Conservation (phyloP, 805 yeast species). For the Ogataea methanolica region DNA sequence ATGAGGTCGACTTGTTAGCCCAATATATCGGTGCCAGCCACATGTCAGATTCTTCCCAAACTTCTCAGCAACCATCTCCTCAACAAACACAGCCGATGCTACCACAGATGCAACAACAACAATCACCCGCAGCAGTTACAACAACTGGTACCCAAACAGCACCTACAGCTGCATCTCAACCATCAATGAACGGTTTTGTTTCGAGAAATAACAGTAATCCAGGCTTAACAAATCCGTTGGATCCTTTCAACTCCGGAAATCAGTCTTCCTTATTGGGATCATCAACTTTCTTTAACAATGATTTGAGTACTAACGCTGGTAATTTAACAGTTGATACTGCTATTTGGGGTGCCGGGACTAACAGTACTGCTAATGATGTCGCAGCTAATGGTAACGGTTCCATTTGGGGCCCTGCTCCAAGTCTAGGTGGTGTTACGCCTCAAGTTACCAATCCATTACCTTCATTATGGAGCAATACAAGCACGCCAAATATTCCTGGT, state of each 20-base stretch:
- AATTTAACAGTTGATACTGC: constrained; percentile 1
- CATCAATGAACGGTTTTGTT: constrained; percentile 4
- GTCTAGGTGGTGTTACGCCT: neutral
- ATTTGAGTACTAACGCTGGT: constrained; percentile 1
- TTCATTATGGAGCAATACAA: constrained; percentile 13
- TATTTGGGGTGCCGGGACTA: constrained; percentile 12
- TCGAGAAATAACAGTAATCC: constrained; percentile 11
- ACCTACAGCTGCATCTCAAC: neutral
- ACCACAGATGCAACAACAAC: constrained; percentile 2
- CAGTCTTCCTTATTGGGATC: constrained; percentile 2
- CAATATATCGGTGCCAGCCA: constrained; percentile 10
- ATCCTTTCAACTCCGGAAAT: neutral
- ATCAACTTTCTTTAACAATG: constrained; percentile 7
- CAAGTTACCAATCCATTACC: neutral
- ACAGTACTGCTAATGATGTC: constrained; percentile 1
- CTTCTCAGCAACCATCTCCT: constrained; percentile 1
- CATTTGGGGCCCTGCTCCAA: constrained; percentile 18
- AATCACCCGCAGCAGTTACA: neutral
- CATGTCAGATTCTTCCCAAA: constrained; percentile 1
- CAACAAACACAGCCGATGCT: constrained; percentile 2
- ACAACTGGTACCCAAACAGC: neutral
- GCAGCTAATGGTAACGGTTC: constrained; percentile 14
- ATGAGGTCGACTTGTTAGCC: constrained; percentile 35
- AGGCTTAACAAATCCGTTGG: constrained; percentile 4
- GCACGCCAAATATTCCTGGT: neutral